Evolutionary conservation across 305 asterid species (phyloP), one percentile per base, ranked within the genome.

Genomic region (Rubia tinctorum): DNA sequence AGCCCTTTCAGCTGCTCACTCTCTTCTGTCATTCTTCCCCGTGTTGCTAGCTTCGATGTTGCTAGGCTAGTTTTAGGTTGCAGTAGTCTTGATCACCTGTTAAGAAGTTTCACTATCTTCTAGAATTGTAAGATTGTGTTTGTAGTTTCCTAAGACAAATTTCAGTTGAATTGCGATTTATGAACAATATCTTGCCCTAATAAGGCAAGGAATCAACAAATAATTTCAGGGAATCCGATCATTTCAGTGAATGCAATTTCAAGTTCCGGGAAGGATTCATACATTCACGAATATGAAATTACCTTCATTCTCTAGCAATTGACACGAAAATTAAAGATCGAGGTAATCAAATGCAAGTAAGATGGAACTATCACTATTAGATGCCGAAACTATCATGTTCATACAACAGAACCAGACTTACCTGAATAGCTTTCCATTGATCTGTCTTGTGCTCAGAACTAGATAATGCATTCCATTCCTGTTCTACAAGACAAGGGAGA

Each of bases 21-120:
- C 91, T 89, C 89, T 84, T 85, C 95, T 89, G 92, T 89, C 95
- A 84, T 27, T 43, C 49, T n/a, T 0, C 25, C 30, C 40, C 45
- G 66, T 34, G 11, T 49, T 73, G 5, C 39, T 34, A 3, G 39
- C 43, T 7, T 15, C 6, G 9, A 59, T 39, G 10, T 27, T 58
- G 44, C 69, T 43, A 49, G n/a, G 18, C 12, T 15, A 47, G 73
- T 34, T 22, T 59, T 68, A 69, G 30, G 44, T 71, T 42, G 68
- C 68, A 58, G 25, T 53, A 71, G 40, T 39, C 62, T 55, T 22
- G 10, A 12, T 71, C 25, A 42, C 18, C 10, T 71, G 37, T 37
- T 63, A 58, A 72, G 47, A 39, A 37, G 44, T 67, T 65, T 10
- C 45, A 43, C 4, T 27, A 11, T 12, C 39, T 23, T 25, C 22